Evolutionary conservation across 495 filamentous ascomycete species (phyloP).

Genomic region (Ramalina peruviana): DNA sequence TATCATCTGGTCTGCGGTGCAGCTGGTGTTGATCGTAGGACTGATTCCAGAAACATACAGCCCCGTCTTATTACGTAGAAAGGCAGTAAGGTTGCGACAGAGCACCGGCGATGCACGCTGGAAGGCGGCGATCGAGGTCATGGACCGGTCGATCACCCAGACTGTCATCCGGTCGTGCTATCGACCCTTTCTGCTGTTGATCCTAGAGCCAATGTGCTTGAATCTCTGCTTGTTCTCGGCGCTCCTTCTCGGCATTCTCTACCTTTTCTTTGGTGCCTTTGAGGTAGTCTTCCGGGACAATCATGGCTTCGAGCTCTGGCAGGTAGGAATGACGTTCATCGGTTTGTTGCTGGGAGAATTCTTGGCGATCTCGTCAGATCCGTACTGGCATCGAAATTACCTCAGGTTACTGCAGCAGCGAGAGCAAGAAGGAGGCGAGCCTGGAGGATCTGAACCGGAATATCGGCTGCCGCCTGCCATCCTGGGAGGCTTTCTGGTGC

Average conservation of each 20-base stretch:
- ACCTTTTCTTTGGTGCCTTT: constrained; percentile 94
- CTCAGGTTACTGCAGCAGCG: constrained; percentile 44
- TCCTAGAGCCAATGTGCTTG: constrained; percentile 76
- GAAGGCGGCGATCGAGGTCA: constrained; percentile 69
- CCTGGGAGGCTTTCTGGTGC: constrained; percentile 59
- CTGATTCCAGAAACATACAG: constrained; percentile 90
- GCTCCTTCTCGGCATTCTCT: constrained; percentile 73
- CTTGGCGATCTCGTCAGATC: constrained; percentile 52
- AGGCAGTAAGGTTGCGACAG: constrained; percentile 56
- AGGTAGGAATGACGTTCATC: constrained; percentile 68
- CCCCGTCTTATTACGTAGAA: constrained; percentile 57
- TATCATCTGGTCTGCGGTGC: constrained; percentile 60
- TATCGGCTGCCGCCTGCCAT: constrained; percentile 77
- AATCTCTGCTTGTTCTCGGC: constrained; percentile 77
- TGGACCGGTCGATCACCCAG: constrained; percentile 50
- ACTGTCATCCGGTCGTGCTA: constrained; percentile 61
- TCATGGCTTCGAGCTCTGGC: constrained; percentile 69
- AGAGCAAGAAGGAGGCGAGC: constrained; percentile 35
- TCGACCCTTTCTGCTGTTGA: constrained; percentile 69
- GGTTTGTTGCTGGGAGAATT: constrained; percentile 55
- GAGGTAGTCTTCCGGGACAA: constrained; percentile 64
- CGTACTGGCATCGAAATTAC: constrained; percentile 63
- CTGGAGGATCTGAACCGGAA: constrained; percentile 62
- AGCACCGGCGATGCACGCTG: constrained; percentile 66
- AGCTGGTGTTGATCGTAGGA: constrained; percentile 48